phyloP scores from a whole-genome alignment of 108 stramenopile species.

The Craspedostauros australis region DNA sequence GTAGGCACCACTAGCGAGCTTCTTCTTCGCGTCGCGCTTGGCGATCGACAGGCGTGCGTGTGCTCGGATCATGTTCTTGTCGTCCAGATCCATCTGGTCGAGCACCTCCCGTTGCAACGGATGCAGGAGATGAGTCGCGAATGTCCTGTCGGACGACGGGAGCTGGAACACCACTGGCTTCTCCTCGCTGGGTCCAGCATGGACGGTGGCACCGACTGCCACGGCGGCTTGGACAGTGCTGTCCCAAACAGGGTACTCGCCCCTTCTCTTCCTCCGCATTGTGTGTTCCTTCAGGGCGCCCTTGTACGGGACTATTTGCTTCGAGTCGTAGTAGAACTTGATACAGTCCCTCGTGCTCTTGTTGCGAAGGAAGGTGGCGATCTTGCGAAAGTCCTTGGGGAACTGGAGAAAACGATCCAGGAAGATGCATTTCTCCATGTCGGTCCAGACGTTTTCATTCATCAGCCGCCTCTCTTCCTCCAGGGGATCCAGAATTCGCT shows the following conservation, averaged over 20 bases:
- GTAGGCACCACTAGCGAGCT: no score
- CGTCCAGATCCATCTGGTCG: constrained; percentile 38
- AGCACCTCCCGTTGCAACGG: constrained; percentile 64
- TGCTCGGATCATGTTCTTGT: no score
- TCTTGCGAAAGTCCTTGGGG: constrained; percentile 94
- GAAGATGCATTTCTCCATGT: constrained; percentile 98
- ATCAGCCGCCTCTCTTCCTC: constrained; percentile 39
- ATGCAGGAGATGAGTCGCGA: constrained; percentile 50
- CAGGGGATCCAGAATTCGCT: constrained; percentile 45
- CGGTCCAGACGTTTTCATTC: constrained; percentile 78
- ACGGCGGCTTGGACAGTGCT: constrained; percentile 74
- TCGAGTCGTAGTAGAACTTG: constrained; percentile 92
- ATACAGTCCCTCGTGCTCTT: constrained; percentile 89
- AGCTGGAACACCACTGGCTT: constrained; percentile 65
- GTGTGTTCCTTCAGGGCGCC: constrained; percentile 77
- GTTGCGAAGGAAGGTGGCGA: constrained; percentile 86
- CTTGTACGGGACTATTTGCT: constrained; percentile 82
- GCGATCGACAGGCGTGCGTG: no score
- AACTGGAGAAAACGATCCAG: constrained; percentile 94
- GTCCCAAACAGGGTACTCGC: constrained; percentile 68
- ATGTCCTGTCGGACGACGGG: constrained; percentile 54
- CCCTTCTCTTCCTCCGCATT: constrained; percentile 68
- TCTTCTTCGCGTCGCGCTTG: no score
- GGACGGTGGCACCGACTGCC: constrained; percentile 61
- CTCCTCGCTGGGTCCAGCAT: constrained; percentile 50